Base-by-base conservation (phyloP, 2,329 filamentous ascomycete species). In the Didymella segeticola region DNA sequence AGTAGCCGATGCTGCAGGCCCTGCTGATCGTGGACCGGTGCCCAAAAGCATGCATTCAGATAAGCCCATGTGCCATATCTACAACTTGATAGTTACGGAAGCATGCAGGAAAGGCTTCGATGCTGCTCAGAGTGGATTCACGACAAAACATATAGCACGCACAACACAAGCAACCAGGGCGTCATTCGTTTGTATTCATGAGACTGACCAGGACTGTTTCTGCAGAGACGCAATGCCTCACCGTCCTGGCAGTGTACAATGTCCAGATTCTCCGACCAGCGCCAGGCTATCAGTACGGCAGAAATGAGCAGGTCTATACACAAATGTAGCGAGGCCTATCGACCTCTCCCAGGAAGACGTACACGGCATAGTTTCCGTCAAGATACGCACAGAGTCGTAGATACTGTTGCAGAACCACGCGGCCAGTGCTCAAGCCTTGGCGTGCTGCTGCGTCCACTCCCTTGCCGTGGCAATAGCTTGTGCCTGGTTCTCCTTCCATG, bases 401-500 rank as follows among this genome's bases (percentile, higher is more conserved):
- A 23, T 33, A 38, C 31, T 14, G n/a, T 36, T 19, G 52, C 39
- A 29, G 14, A 25, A n/a, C 9, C 30, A 29, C 8, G 9, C n/a
- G 14, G 33, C 22, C 15, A 34, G 20, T 25, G 15, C 30, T 66
- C 60, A 69, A 23, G 70, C 58, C 60, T 72, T 72, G 8, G 93
- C 93, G 73, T 95, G 91, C 66, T 89, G 88, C 74, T 83, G 83
- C 11, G 95, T 98, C 93, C 95, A 98, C 70, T 96, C 91, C 70
- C 84, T 89, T 14, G 93, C 93, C 7, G 92, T 98, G 62, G 89
- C 87, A 67, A 99, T 98, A 20, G 95, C 95, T 41, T 90, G 91
- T 61, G 87, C 87, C 77, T 98, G 91, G 70, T 99, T 88, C 70
- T 98, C 92, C 80, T 98, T 97, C 95, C 95, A 99, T 72, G 89